These are phyloP conservation scores for Diaporthe sp. DNA, from an alignment of 2,329 filamentous ascomycete genomes.

Conservation along the genomic window DNA sequence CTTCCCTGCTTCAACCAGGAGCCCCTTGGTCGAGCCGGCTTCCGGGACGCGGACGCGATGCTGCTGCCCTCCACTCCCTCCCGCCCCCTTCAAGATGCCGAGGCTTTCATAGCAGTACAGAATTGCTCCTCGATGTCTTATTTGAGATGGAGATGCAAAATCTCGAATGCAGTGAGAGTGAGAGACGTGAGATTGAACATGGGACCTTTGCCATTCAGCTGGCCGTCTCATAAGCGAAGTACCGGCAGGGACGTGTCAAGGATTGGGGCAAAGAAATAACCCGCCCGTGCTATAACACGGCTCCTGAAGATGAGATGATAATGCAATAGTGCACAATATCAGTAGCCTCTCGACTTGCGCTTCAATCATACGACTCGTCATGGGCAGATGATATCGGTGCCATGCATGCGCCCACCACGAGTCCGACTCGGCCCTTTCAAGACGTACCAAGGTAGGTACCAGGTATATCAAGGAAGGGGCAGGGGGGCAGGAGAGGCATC, in stretches of 20 bases:
- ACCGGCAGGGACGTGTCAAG: not conserved
- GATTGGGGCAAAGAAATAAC: not conserved
- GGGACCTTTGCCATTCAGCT: not conserved
- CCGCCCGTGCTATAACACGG: not conserved
- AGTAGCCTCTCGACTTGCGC: constrained; percentile 5
- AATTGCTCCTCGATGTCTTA: not conserved
- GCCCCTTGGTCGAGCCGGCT: constrained; percentile 19
- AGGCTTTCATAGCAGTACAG: not conserved
- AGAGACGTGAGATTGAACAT: not conserved
- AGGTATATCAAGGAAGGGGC: not conserved
- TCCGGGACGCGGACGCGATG: constrained; percentile 18
- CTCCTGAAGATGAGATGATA: constrained; percentile 5
- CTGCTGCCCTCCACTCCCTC: not conserved
- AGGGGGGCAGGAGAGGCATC: not conserved
- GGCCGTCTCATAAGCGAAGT: not conserved
- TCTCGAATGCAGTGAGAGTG: not conserved
- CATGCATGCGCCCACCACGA: constrained; percentile 19
- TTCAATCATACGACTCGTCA: constrained; percentile 26
- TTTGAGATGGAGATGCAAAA: not conserved
- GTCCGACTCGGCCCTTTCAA: constrained; percentile 26
- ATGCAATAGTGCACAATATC: constrained; percentile 15
- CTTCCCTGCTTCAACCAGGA: constrained; percentile 22
- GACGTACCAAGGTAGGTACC: not conserved
- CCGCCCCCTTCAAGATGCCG: not conserved
- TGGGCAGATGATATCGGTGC: constrained; percentile 15